A percentile compares a stretch with the other conserved stretches of the same genome.
Evolutionary conservation across 164 flowering plant genomes (phyloP).

Genomic region (Stephania cephalantha): DNA sequence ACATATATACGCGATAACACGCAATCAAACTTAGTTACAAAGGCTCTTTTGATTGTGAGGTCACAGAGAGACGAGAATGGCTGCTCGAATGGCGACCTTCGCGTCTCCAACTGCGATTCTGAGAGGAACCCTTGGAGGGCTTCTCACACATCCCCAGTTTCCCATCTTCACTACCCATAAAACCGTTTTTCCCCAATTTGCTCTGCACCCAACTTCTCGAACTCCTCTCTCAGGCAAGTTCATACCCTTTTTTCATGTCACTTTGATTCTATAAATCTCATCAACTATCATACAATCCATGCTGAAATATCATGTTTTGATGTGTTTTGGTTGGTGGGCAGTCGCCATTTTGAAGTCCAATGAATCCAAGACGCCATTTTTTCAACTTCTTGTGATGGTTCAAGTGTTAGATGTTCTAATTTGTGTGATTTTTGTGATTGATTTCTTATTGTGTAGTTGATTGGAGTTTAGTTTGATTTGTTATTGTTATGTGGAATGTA

Average conservation of each 20-base stretch:
- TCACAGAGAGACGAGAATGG: no score
- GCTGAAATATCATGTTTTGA: not conserved
- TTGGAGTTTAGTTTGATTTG: not conserved
- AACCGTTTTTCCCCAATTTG: slow-evolving; percentile 12
- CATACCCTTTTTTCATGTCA: not conserved
- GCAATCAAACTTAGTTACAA: no score
- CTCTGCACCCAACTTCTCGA: slow-evolving; percentile 19
- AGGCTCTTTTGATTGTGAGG: no score
- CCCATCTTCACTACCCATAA: slow-evolving; percentile 8
- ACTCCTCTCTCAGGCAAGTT: slow-evolving; percentile 30
- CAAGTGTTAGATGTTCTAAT: not conserved
- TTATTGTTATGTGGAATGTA: not conserved
- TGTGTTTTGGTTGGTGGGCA: not conserved
- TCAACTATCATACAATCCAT: not conserved
- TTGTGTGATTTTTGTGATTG: not conserved
- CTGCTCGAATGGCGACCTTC: slow-evolving; percentile 10
- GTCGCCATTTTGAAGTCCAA: not conserved
- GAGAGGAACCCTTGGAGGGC: slow-evolving; percentile 24
- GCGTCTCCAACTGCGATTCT: slow-evolving; percentile 15
- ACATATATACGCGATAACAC: no score
- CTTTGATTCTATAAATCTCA: not conserved
- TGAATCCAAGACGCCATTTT: not conserved
- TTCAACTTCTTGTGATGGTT: not conserved
- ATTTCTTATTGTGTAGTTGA: not conserved
- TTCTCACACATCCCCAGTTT: slow-evolving; percentile 13